Evolutionary conservation across 495 filamentous ascomycete genomes (phyloP), one percentile per base, ranked within the genome.

Genomic region (Monascus purpureus): DNA sequence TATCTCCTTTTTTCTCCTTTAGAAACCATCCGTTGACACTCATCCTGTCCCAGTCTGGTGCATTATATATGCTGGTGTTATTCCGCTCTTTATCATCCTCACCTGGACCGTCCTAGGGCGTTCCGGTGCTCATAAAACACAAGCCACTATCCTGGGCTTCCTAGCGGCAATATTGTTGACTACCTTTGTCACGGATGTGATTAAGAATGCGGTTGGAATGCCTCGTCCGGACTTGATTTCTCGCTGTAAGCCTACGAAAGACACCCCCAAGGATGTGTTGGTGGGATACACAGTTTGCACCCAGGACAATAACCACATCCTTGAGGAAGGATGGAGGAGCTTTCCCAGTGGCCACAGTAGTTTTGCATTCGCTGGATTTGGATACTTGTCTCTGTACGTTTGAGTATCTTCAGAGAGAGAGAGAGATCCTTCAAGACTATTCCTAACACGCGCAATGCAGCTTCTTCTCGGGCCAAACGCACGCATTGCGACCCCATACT

Each of bases 261-360:
- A 68, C 13, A 85, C 82, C 0, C 69, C 80, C 1, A 55, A 54
- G 34, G 59, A 87, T 48, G 45, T 55, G 3, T 66, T 94, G 11
- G 80, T 96, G 23, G 67, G 63, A 7, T 73, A 80, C 44, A 68
- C 73, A 13, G 74, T 92, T 3, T 96, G 88, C 53, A 93, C 83
- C 2, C 70, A 93, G 50, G 66, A 70, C 0, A 59, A 77, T 40
- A 71, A 78, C 37, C 83, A 88, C 43, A 72, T 67, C 2, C 61
- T 96, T 2, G 82, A 94, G 39, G 88, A 96, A 49, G 88, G 88
- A 6, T 96, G 84, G 79, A 73, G 87, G 25, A 86, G 79, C 29
- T 96, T 95, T 39, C 88, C 88, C 2, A 84, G 77, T 32, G 88
- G 88, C 2, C 88, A 96, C 48, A 80, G 73, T 33, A 81, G 75